Evolutionary conservation across 305 asterid genomes (phyloP).

Genomic region (Fraxinus velutina): DNA sequence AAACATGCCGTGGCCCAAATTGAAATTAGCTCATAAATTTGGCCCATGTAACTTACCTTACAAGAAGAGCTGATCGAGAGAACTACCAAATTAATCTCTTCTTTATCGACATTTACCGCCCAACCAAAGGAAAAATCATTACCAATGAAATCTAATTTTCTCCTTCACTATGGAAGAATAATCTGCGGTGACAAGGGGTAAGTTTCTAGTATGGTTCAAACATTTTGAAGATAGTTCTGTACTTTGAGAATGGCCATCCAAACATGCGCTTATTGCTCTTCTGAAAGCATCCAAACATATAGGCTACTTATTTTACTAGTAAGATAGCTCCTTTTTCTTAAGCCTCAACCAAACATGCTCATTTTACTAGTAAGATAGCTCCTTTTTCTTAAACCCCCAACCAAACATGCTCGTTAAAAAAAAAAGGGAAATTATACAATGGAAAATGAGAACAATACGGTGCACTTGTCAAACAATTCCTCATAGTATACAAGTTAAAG

Average conservation of each 20-base stretch:
- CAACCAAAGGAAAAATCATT: background rate
- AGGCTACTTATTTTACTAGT: background rate
- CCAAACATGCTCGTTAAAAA: background rate
- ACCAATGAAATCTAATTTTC: background rate
- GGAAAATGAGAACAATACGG: background rate
- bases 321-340: background rate
- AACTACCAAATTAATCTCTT: background rate
- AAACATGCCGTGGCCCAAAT: background rate
- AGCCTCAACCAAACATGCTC: background rate
- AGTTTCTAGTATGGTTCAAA: background rate
- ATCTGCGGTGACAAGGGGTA: background rate
- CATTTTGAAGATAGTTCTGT: background rate
- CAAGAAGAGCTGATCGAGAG: background rate
- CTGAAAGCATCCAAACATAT: background rate
- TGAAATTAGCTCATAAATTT: background rate
- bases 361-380: background rate
- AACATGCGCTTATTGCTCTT: background rate
- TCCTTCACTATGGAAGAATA: background rate
- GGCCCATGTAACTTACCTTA: background rate
- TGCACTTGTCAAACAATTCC: background rate
- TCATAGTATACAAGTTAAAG: background rate
- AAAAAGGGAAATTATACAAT: background rate
- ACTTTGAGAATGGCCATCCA: background rate
- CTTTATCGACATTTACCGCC: background rate
- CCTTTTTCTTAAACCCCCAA: background rate